Base-by-base conservation (phyloP, 2,329 filamentous ascomycete genomes). In the Juglanconis oblonga region DNA sequence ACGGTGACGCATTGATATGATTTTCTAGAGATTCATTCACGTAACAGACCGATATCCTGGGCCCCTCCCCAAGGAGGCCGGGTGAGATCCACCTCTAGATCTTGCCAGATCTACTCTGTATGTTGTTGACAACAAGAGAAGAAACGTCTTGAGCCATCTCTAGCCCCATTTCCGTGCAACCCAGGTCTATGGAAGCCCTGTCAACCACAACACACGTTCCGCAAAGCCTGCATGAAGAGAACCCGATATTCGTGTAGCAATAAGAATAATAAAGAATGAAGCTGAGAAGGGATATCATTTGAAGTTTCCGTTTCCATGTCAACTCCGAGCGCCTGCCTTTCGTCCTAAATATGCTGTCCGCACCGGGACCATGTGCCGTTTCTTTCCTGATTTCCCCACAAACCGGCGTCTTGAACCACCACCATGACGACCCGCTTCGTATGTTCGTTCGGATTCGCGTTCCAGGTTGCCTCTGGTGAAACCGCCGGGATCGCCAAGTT, bases 301-400 rank as follows among this genome's bases (percentile, higher is more conserved):
- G 24, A 52, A 36, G 3, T 14, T 35, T 49, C 36, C 29, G 10
- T 42, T 42, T n/a, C 48, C 31, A 7, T 6, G 31, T n/a, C 38
- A 61, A 59, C 54, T 57, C 58, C 40, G 6, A 57, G 36, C 58
- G 58, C 58, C 58, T 61, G 49, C 54, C 51, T 44, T 36, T 13
- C 44, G 4, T 33, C 14, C 13, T 17, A 45, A 32, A 49, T 55
- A 48, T 55, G 53, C 53, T 48, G 7, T 48, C 36, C n/a, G 29
- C 44, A 48, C 10, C 52, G 42, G 13, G 40, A 33, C 24, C 38
- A 32, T 54, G 52, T 31, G 36, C 40, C 31, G 7, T 13, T 35
- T 55, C 47, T 29, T 9, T 14, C 13, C 11, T 5, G 11, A 42
- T 9, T 13, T 13, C 38, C 38, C n/a, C 38, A 9, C 38, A 4